Conservation (phyloP, 163 green algal species). For the Chlamydomonas reinhardtii region DNA sequence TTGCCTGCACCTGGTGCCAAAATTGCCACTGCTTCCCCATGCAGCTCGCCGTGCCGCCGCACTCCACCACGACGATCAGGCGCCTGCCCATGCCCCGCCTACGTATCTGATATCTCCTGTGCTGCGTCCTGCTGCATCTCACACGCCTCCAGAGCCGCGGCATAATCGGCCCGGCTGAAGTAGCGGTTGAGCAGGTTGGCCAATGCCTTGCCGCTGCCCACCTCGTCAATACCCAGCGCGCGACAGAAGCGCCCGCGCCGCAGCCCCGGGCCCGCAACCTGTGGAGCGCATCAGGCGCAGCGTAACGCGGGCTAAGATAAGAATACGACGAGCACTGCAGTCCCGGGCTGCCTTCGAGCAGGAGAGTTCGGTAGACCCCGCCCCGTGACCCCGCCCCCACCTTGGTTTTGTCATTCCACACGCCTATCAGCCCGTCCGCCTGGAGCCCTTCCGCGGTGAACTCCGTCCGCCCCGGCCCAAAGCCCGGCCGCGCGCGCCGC, state of each 20-base stretch:
- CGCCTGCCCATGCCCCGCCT: too few relatives aligned
- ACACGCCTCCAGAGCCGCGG: constrained; percentile 8
- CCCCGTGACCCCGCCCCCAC: background rate
- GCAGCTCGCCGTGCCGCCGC: too few relatives aligned
- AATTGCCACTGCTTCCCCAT: too few relatives aligned
- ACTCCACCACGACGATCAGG: too few relatives aligned
- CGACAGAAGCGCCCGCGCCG: constrained; percentile 23
- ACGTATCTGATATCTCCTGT: too few relatives aligned
- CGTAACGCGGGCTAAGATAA: too few relatives aligned
- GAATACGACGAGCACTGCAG: too few relatives aligned
- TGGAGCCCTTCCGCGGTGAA: constrained; percentile 57
- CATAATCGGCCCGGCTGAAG: constrained; percentile 31
- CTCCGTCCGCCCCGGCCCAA: background rate
- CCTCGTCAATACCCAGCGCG: constrained; percentile 32
- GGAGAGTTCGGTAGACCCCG: too few relatives aligned
- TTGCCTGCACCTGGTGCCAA: too few relatives aligned
- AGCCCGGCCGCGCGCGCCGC: constrained; percentile 21
- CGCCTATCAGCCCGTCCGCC: constrained; percentile 43
- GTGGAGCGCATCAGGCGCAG: background rate
- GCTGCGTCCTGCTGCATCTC: too few relatives aligned
- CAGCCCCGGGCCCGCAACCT: constrained; percentile 29
- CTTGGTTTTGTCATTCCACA: constrained; percentile 31
- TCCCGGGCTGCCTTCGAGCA: too few relatives aligned
- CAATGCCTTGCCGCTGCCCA: constrained; percentile 42
- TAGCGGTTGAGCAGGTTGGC: constrained; percentile 46